Evolutionary conservation across 1,284 basidiomycete species (phyloP).

Genomic region (Sphaerobolus stellatus): DNA sequence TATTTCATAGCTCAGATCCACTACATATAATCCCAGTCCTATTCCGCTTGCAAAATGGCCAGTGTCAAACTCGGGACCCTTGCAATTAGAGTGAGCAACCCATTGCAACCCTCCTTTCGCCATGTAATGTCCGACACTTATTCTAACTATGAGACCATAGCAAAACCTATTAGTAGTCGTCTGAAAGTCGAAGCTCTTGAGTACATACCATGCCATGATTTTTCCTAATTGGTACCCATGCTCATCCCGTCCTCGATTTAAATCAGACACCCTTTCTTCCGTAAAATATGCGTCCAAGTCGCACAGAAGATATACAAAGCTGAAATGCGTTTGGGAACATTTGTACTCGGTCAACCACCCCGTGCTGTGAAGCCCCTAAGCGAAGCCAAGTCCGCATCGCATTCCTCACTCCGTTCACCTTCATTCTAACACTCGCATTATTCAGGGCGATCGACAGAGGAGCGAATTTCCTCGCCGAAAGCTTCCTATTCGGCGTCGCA

Average conservation of each 20-base stretch:
- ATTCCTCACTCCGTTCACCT: background rate
- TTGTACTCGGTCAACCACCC: constrained; percentile 77
- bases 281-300: constrained; percentile 70
- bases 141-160: constrained; percentile 59
- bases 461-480: constrained; percentile 82
- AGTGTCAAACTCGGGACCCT: constrained; percentile 67
- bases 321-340: constrained; percentile 75
- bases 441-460: constrained; percentile 85
- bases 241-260: background rate
- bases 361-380: constrained; percentile 79
- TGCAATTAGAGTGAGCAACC: constrained; percentile 60
- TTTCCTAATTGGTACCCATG: background rate
- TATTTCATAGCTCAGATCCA: too few relatives aligned
- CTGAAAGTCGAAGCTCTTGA: constrained; percentile 78
- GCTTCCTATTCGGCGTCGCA: constrained; percentile 82
- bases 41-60: constrained; percentile 48
- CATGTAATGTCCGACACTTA: background rate
- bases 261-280: constrained; percentile 75
- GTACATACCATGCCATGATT: constrained; percentile 37
- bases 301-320: constrained; percentile 81
- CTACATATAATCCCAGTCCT: too few relatives aligned
- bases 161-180: constrained; percentile 77
- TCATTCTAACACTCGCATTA: background rate
- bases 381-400: constrained; percentile 67
- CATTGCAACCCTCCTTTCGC: background rate